A percentile compares a stretch with the other conserved stretches of the same genome.
phyloP scores from a whole-genome alignment of 495 filamentous ascomycete genomes.

The Acidomyces sp. region DNA sequence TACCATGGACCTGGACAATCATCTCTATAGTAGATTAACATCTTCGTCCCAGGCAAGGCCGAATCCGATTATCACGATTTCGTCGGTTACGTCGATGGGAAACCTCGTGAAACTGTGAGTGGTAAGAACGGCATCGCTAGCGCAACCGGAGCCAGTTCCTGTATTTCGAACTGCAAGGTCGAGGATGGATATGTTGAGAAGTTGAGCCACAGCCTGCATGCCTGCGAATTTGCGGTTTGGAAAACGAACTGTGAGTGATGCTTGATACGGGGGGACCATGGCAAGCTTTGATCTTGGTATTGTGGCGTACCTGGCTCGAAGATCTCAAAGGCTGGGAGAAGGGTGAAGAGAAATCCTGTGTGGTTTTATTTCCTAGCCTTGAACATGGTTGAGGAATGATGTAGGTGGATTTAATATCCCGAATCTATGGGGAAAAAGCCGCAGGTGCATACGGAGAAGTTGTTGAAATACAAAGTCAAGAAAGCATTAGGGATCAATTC shows the following conservation, averaged over 20 bases:
- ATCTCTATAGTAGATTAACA: conserved; percentile 20
- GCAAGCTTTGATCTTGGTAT: conserved; percentile 4
- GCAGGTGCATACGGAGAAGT: too few species aligned
- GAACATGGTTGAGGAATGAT: not conserved
- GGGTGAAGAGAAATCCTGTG: conserved; percentile 10
- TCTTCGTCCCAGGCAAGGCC: conserved; percentile 23
- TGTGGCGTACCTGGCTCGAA: conserved; percentile 3
- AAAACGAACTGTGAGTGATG: conserved; percentile 21
- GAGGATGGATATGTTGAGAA: conserved; percentile 21
- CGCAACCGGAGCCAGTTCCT: conserved; percentile 23
- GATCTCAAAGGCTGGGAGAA: conserved; percentile 5
- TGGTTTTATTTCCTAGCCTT: not conserved
- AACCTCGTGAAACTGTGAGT: conserved; percentile 23
- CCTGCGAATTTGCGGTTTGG: conserved; percentile 18
- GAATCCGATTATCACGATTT: conserved; percentile 20
- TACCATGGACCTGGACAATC: conserved; percentile 23
- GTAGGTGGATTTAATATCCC: not conserved
- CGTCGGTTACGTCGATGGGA: conserved; percentile 16
- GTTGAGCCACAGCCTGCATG: conserved; percentile 19
- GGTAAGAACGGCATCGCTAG: conserved; percentile 23
- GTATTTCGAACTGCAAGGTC: conserved; percentile 24
- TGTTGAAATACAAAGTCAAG: too few species aligned
- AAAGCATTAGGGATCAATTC: too few species aligned
- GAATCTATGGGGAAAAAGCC: too few species aligned
- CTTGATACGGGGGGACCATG: conserved; percentile 21